Evolutionary conservation across 495 filamentous ascomycete species (phyloP).

Genomic region (Cudoniella acicularis): DNA sequence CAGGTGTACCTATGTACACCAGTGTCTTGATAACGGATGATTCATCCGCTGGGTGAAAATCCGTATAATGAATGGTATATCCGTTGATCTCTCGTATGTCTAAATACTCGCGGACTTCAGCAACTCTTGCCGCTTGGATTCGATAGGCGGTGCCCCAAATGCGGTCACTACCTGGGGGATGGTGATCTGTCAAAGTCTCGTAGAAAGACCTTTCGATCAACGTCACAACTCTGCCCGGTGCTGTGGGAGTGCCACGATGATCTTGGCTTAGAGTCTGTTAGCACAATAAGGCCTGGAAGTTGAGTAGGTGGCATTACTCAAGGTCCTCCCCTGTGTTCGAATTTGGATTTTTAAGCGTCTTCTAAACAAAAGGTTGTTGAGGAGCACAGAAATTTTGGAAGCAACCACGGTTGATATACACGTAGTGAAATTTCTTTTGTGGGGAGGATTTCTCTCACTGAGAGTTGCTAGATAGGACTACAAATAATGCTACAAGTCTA

Average conservation of each 20-base stretch:
- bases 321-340: background rate
- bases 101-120: constrained; percentile 83
- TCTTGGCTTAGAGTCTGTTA: constrained; percentile 53
- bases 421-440: no score
- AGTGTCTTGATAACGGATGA: constrained; percentile 43
- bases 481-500: no score
- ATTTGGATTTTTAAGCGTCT: no score
- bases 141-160: constrained; percentile 96
- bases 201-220: constrained; percentile 80
- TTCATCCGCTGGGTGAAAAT: constrained; percentile 61
- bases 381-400: no score
- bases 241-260: constrained; percentile 85
- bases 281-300: background rate
- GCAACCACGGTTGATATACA: no score
- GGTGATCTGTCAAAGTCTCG: constrained; percentile 71
- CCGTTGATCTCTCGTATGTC: constrained; percentile 97
- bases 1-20: constrained; percentile 93
- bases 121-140: constrained; percentile 66
- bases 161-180: constrained; percentile 52
- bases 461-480: no score
- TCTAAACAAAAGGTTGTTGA: no score
- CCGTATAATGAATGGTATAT: constrained; percentile 84
- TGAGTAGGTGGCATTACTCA: background rate
- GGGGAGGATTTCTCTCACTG: no score
- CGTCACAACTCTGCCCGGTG: constrained; percentile 89